Conservation (phyloP, 78 protist species). For the slime mould (Dictyostelium discoideum) region DNA sequence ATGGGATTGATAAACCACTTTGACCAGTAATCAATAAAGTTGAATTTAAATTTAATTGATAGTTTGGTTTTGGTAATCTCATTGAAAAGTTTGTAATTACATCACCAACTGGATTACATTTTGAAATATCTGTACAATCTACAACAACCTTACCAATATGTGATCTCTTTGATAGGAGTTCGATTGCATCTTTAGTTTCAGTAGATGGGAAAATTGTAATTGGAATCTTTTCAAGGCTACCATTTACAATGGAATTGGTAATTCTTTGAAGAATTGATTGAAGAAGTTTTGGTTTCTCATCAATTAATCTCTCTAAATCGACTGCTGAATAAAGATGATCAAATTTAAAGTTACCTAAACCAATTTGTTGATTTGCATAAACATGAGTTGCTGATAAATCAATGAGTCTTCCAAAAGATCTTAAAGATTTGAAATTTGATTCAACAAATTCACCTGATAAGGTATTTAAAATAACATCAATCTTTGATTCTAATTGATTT, state of each 20-base stretch:
- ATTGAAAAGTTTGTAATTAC: background rate
- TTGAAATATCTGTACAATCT: slow-evolving; percentile 6
- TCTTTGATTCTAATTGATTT: slow-evolving; percentile 38
- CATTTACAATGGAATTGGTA: background rate
- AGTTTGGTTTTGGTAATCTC: background rate
- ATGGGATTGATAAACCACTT: slow-evolving; percentile 38
- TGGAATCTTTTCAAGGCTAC: slow-evolving; percentile 1
- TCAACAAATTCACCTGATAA: slow-evolving; percentile 53
- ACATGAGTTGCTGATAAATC: slow-evolving; percentile 71
- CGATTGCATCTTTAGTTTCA: background rate
- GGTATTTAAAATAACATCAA: slow-evolving; percentile 77
- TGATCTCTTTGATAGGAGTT: background rate
- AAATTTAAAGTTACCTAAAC: slow-evolving; percentile 20
- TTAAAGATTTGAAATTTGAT: slow-evolving; percentile 19
- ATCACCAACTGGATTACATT: background rate
- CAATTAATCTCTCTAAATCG: slow-evolving; percentile 48
- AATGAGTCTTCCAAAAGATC: slow-evolving; percentile 59
- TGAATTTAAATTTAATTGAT: background rate
- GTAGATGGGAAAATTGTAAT: background rate
- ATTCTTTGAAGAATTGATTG: slow-evolving; percentile 4
- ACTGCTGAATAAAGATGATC: slow-evolving; percentile 44
- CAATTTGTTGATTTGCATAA: slow-evolving; percentile 51
- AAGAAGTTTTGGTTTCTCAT: slow-evolving; percentile 18
- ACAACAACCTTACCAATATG: slow-evolving; percentile 71
- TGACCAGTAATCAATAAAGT: slow-evolving; percentile 56